Conservation (phyloP, 805 yeast species). For the Lachancea quebecensis region DNA sequence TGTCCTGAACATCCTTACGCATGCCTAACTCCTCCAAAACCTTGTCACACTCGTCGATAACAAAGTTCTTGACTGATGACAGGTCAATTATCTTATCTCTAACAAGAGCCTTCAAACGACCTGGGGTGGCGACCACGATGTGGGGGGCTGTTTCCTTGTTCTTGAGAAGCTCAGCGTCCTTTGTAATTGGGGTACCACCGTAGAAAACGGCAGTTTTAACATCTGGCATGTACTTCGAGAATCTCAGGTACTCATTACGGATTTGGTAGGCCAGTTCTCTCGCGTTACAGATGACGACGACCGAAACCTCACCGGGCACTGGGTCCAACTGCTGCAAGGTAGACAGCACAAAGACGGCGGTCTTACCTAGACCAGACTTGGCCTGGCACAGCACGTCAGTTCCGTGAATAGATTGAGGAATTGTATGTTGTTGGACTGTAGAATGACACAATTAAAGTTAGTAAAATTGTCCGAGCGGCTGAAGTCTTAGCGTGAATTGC, state of each 20-base stretch:
- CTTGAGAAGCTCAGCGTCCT: constrained; percentile 82
- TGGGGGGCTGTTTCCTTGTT: constrained; percentile 94
- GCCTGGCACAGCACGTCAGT: constrained; percentile 98
- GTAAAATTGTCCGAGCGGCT: not conserved
- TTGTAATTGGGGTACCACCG: constrained; percentile 85
- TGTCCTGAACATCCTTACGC: constrained; percentile 98
- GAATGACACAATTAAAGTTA: not conserved
- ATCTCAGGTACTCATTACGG: constrained; percentile 93
- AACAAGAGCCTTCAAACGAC: constrained; percentile 90
- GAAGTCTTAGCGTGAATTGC: not conserved
- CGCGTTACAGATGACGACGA: constrained; percentile 93
- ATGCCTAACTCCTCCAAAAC: constrained; percentile 85
- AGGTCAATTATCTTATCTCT: constrained; percentile 85
- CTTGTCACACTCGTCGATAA: constrained; percentile 97
- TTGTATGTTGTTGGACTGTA: constrained; percentile 92
- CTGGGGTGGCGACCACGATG: constrained; percentile 96
- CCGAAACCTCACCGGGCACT: constrained; percentile 92
- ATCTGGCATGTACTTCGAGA: constrained; percentile 97
- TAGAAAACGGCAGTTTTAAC: constrained; percentile 94
- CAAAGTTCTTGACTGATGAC: constrained; percentile 86
- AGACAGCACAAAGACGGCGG: constrained; percentile 94
- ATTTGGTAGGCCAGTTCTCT: constrained; percentile 98
- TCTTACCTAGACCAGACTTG: constrained; percentile 98
- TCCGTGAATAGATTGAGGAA: constrained; percentile 96
- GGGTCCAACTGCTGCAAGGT: constrained; percentile 97